Conservation (phyloP, 75 land plant species). For the Selaginella moellendorffii region DNA sequence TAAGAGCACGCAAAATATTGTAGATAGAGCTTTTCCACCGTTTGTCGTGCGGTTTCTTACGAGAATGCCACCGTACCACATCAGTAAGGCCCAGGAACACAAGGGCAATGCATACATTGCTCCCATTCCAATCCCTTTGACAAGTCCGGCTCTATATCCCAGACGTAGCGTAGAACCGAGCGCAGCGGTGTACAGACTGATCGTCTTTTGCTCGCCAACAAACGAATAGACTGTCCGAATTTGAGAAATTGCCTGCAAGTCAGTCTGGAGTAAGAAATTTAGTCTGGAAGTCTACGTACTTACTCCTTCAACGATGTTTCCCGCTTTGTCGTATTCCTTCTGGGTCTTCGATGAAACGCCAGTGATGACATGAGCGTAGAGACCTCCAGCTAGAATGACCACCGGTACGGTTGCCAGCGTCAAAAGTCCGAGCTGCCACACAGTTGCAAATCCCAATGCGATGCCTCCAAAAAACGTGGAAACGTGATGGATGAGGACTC, state of each 20-base stretch:
- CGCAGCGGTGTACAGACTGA: conserved; percentile 4
- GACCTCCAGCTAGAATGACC: not conserved
- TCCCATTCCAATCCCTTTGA: conserved; percentile 26
- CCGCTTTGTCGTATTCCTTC: not conserved
- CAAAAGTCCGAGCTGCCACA: not conserved
- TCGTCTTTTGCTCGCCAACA: conserved; percentile 26
- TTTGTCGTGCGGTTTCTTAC: not conserved
- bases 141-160: conserved; percentile 14
- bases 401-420: not conserved
- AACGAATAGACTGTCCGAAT: conserved; percentile 31
- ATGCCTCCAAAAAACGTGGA: conserved; percentile 4
- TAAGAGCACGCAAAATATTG: not conserved
- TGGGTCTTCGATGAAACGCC: conserved; percentile 2
- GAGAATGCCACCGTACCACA: conserved; percentile 22
- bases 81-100: conserved; percentile 12
- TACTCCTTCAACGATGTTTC: conserved; percentile 4
- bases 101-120: not conserved
- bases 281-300: not conserved
- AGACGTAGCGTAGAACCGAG: conserved; percentile 7
- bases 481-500: not conserved
- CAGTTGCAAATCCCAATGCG: not conserved
- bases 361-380: not conserved
- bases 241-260: conserved; percentile 15
- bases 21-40: not conserved
- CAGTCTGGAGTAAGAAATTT: not conserved